These are phyloP conservation scores for Singerocomus inundabilis DNA, from an alignment of 1,284 basidiomycete genomes.

Conservation along the genomic window DNA sequence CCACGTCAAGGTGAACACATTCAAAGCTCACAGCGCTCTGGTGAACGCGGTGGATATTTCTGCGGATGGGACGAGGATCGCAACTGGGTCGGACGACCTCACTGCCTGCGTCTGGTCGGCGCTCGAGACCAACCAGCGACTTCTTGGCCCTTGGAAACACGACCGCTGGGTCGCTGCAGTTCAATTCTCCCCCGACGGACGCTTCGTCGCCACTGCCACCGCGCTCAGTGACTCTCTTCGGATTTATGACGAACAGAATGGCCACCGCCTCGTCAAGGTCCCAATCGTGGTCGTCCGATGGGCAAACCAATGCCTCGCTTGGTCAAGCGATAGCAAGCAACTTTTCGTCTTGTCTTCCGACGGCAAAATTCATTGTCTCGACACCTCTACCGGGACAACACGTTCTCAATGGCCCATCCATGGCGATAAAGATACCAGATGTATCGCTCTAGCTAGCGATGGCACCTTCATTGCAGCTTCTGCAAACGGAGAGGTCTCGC, in stretches of 20 bases:
- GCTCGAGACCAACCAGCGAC: conserved; percentile 1
- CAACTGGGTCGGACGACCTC: conserved; percentile 6
- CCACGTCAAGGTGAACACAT: not conserved
- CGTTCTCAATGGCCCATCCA: not conserved
- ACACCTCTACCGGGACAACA: not conserved
- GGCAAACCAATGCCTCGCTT: not conserved
- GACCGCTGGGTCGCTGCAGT: not conserved
- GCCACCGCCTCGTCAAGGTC: not conserved
- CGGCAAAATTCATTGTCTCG: not conserved
- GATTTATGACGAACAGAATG: not conserved
- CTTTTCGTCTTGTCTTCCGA: not conserved
- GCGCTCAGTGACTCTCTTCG: not conserved
- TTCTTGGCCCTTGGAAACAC: conserved; percentile 6
- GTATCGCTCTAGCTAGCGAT: not conserved
- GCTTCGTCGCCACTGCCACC: not conserved
- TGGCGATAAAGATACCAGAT: not conserved
- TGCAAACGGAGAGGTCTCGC: not conserved
- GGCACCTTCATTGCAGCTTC: not conserved
- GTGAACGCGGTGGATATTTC: conserved; percentile 3
- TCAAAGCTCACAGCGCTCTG: not conserved
- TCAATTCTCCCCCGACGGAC: conserved; percentile 8
- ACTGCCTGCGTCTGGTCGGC: conserved; percentile 12
- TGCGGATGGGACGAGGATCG: conserved; percentile 1
- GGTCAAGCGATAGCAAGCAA: not conserved
- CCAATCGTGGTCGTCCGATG: not conserved